A percentile compares a stretch with the other conserved stretches of the same genome.
phyloP scores from a whole-genome alignment of 2,329 filamentous ascomycete species.

The Alternaria arborescens region DNA sequence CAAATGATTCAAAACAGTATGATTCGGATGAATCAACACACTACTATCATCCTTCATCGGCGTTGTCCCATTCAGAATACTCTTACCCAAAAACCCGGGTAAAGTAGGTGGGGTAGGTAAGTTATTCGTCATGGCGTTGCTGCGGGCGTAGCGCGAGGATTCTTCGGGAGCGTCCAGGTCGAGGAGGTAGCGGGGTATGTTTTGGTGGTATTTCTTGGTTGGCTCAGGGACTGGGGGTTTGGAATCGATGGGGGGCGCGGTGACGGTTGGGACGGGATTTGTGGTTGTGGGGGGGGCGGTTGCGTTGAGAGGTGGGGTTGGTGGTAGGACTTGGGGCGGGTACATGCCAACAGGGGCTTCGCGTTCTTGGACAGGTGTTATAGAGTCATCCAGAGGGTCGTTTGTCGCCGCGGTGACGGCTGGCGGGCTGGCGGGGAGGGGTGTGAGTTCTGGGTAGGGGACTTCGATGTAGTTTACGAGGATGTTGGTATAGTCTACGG shows the following conservation, averaged over 20 bases:
- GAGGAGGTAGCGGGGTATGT: slow-evolving; percentile 83
- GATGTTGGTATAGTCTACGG: slow-evolving; percentile 97
- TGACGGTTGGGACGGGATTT: slow-evolving; percentile 32
- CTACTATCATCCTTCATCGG: slow-evolving; percentile 98
- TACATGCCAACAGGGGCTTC: slow-evolving; percentile 36
- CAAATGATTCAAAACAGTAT: slow-evolving; percentile 94
- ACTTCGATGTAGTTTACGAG: slow-evolving; percentile 99
- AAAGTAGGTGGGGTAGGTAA: slow-evolving; percentile 84
- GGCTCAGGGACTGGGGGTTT: slow-evolving; percentile 39
- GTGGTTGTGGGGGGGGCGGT: slow-evolving; percentile 47
- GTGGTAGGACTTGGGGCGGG: slow-evolving; percentile 53
- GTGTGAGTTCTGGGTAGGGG: slow-evolving; percentile 72
- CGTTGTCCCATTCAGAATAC: slow-evolving; percentile 89
- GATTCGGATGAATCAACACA: slow-evolving; percentile 95
- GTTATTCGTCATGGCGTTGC: slow-evolving; percentile 74
- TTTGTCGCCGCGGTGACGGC: slow-evolving; percentile 9
- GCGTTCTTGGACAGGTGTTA: slow-evolving; percentile 38
- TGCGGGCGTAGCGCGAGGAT: slow-evolving; percentile 72
- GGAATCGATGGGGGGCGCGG: slow-evolving; percentile 36
- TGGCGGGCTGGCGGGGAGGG: slow-evolving; percentile 35
- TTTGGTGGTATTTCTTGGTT: slow-evolving; percentile 69
- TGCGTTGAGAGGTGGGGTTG: slow-evolving; percentile 45
- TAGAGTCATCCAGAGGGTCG: slow-evolving; percentile 27
- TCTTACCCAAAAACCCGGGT: slow-evolving; percentile 91
- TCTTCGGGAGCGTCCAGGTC: slow-evolving; percentile 90